Conservation (phyloP, 768 basidiomycete species). For the Termitomyces sp. region DNA sequence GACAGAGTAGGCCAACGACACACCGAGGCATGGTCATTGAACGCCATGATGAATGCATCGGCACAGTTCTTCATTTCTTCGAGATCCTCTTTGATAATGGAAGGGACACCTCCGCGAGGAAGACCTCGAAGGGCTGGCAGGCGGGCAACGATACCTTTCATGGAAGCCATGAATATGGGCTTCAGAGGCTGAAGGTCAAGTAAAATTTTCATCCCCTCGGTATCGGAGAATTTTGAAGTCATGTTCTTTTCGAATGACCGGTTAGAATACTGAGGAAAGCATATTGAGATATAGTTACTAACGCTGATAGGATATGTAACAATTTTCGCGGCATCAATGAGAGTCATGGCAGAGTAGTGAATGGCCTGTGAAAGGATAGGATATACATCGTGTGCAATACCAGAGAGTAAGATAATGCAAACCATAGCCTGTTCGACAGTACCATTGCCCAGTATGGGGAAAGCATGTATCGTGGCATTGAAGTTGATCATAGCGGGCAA, state of each 20-base stretch:
- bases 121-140: not conserved
- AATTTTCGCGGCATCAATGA: not conserved
- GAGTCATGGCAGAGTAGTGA: not conserved
- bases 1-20: not conserved
- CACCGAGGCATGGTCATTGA: not conserved
- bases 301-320: not conserved
- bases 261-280: not conserved
- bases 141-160: not conserved
- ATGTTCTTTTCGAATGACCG: not conserved
- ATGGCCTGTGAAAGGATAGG: not conserved
- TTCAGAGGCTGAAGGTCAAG: not conserved
- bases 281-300: not conserved
- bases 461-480: not conserved
- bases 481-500: not conserved
- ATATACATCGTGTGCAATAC: not conserved
- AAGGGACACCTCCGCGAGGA: not conserved
- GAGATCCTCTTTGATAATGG: not conserved
- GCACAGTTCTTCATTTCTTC: not conserved
- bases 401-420: not conserved
- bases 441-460: not conserved
- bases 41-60: not conserved
- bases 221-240: not conserved
- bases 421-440: not conserved
- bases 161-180: not conserved
- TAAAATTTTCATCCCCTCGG: not conserved